Evolutionary conservation across 2,329 filamentous ascomycete genomes (phyloP), one percentile per base, ranked within the genome.

Genomic region (Xylariaceae sp.): DNA sequence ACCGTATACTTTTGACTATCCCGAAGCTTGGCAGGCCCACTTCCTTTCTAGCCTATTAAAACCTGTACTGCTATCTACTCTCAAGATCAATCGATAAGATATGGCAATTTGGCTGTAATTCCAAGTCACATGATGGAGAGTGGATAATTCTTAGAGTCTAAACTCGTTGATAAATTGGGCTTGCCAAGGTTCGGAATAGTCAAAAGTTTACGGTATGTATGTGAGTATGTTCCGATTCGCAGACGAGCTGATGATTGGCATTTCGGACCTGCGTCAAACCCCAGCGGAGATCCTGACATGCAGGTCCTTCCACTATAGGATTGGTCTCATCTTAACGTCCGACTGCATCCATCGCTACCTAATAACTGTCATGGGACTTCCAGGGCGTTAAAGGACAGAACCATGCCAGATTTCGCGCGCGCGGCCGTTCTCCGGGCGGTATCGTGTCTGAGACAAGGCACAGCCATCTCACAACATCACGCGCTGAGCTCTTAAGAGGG

Each of bases 191-290:
- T n/a, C n/a, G n/a, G n/a, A n/a, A n/a, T n/a, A n/a, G n/a, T n/a
- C n/a, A n/a, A n/a, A n/a, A n/a, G n/a, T n/a, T n/a, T n/a, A n/a
- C n/a, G n/a, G n/a, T n/a, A n/a, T n/a, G n/a, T n/a, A n/a, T n/a
- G n/a, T n/a, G n/a, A n/a, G n/a, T n/a, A n/a, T n/a, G 51, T 47
- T 33, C 11, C 23, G n/a, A 19, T 55, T 26, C 16, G 29, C 40
- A 41, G 19, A 19, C n/a, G 24, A 23, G 16, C n/a, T 26, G 34
- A 21, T 29, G 23, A 43, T 47, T 41, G 16, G 28, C 21, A 29
- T 29, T 41, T 28, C 44, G 57, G 53, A 60, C 53, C 57, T 56
- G 57, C 57, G 28, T 60, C 47, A 48, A 47, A 55, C 45, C 47
- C 43, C 28, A 21, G 37, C 28, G 28, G 28, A 48, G 24, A 43